Conservation (phyloP, 2,329 filamentous ascomycete species). For the Ophiocordyceps polyrhachis-furcata region DNA sequence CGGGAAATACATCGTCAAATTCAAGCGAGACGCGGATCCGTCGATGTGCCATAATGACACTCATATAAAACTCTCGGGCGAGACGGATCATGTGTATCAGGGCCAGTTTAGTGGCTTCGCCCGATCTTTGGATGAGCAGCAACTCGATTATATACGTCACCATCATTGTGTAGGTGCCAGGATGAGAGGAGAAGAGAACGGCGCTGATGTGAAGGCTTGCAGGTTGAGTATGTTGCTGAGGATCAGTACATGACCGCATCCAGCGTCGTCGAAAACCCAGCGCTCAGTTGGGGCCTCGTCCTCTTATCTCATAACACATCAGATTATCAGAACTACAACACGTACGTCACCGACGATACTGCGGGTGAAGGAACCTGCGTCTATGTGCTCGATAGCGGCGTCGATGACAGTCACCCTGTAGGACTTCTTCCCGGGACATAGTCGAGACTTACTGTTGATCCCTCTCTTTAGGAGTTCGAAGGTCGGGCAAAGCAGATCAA, state of each 20-base stretch:
- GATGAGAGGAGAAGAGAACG: too few species aligned
- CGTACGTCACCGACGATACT: conserved; percentile 15
- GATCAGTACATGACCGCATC: conserved; percentile 10
- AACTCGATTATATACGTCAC: too few species aligned
- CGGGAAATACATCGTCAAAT: conserved; percentile 1
- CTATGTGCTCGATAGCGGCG: conserved; percentile 2
- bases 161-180: too few species aligned
- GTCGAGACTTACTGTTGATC: neutral
- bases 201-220: too few species aligned
- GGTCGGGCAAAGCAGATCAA: conserved; percentile 8
- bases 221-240: neutral
- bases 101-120: conserved; percentile 1
- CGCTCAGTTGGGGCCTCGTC: conserved; percentile 4
- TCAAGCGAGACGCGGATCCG: neutral
- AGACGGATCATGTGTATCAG: neutral
- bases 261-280: too few species aligned
- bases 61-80: neutral
- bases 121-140: too few species aligned
- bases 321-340: neutral
- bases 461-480: conserved; percentile 4
- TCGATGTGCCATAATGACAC: neutral
- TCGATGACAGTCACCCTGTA: conserved; percentile 10
- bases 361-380: conserved; percentile 5
- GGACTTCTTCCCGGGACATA: conserved; percentile 10
- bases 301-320: conserved; percentile 7